Conservation (phyloP, 2,329 filamentous ascomycete species). For the Hypoxylon sp. region DNA sequence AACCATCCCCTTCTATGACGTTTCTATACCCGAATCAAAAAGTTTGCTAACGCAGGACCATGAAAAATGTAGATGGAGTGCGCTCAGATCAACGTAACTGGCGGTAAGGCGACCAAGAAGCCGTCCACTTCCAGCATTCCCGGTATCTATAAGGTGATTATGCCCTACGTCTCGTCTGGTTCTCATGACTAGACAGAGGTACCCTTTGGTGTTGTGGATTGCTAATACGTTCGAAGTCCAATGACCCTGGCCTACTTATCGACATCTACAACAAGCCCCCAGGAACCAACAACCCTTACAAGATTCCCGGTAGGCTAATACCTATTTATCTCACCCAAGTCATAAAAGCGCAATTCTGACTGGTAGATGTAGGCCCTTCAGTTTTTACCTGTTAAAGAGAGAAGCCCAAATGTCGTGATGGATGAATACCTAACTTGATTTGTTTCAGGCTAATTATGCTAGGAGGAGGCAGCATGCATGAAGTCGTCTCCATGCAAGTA, state of each 20-base stretch:
- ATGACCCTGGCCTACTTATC: constrained; percentile 55
- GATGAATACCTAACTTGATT: neutral
- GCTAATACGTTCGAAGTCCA: constrained; percentile 45
- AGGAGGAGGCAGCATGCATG: neutral
- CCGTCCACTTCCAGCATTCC: constrained; percentile 57
- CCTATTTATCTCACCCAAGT: neutral
- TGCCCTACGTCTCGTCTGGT: neutral
- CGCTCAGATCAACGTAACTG: constrained; percentile 57
- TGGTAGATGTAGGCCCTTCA: constrained; percentile 23
- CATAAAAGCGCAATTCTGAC: constrained; percentile 4
- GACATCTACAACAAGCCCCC: constrained; percentile 56
- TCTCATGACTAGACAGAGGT: neutral
- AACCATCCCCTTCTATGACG: neutral
- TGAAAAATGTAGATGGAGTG: constrained; percentile 54
- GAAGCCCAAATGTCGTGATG: neutral
- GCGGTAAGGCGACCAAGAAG: constrained; percentile 52
- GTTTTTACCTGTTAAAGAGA: constrained; percentile 36
- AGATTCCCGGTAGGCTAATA: constrained; percentile 53
- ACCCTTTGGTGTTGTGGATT: neutral
- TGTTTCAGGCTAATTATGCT: neutral
- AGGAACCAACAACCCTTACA: constrained; percentile 50
- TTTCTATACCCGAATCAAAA: neutral
- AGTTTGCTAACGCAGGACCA: neutral
- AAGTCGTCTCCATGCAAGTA: constrained; percentile 1
- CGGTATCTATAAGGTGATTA: constrained; percentile 55